Evolutionary conservation across 768 basidiomycete species (phyloP), one percentile per base, ranked within the genome.

Genomic region (Tylopilus vinaceipallidus): DNA sequence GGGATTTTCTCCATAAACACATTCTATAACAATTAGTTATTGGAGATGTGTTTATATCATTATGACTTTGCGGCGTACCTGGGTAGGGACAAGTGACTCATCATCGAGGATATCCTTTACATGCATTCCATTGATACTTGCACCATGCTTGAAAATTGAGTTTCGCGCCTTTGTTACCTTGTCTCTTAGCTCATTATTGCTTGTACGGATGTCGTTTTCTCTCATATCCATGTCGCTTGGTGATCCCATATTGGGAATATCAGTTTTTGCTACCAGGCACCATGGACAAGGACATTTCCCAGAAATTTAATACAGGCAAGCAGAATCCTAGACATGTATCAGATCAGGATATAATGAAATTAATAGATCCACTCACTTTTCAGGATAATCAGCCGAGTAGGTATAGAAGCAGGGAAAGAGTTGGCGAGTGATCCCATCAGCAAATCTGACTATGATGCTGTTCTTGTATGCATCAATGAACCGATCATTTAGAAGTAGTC

Each of bases 321-420:
- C 0, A 55, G 4, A 0, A 55, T n/a, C 16, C 50, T 55, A 6
- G 0, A 11, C n/a, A 0, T 39, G 8, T 23, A n/a, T 38, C 24
- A 46, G 45, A 19, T 0, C 11, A 19, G 0, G 1, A 11, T 23
- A 23, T 17, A 0, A 33, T 17, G 2, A 13, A 11, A 27, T 22
- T 17, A 29, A 2, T 4, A 17, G 11, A 4, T 6, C 10, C 11
- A 38, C 35, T 3, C 27, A 52, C 54, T 55, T 55, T 36, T 52
- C 54, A 0, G 50, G 50, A n/a, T 52, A 55, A 16, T 55, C 50
- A 0, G 46, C 42, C 0, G 34, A 42, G 22, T 55, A 52, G 11
- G 10, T 48, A 3, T 40, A 48, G 3, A 55, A 23, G 1, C 22
- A 22, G 6, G 43, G 39, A 7, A 45, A 55, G 0, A 49, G 1